phyloP scores from a whole-genome alignment of 768 basidiomycete genomes.

The Cystofilobasidium capitatum region DNA sequence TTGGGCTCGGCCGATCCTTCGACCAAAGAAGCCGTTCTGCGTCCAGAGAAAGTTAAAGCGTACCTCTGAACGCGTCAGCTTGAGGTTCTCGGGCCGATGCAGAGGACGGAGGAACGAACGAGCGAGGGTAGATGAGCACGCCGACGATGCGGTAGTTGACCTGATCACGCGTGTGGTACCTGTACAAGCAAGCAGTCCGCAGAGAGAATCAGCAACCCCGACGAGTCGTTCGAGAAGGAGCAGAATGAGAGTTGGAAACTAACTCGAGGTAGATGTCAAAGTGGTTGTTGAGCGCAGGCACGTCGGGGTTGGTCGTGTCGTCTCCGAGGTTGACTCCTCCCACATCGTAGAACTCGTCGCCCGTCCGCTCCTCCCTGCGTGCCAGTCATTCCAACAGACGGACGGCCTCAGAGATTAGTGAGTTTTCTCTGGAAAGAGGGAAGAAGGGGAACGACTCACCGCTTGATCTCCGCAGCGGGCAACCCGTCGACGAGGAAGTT shows the following conservation, averaged over 20 bases:
- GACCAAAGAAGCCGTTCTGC: slow-evolving; percentile 32
- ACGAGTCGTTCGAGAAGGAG: neutral
- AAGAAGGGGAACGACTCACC: slow-evolving; percentile 23
- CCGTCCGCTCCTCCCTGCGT: slow-evolving; percentile 59
- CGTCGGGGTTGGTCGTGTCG: slow-evolving; percentile 50
- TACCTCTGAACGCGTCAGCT: neutral
- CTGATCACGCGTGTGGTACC: slow-evolving; percentile 67
- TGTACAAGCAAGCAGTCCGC: slow-evolving; percentile 37
- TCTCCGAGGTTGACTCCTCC: slow-evolving; percentile 68
- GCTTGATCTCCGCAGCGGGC: slow-evolving; percentile 86
- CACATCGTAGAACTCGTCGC: slow-evolving; percentile 84
- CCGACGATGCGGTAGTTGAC: slow-evolving; percentile 79
- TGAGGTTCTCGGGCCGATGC: neutral
- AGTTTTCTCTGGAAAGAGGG: neutral
- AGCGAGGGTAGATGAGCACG: slow-evolving; percentile 58
- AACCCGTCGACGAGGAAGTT: slow-evolving; percentile 94
- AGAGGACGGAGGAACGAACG: slow-evolving; percentile 9
- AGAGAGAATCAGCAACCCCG: slow-evolving; percentile 3
- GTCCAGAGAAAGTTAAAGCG: neutral
- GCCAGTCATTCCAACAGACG: too few relatives aligned
- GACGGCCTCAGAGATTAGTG: neutral
- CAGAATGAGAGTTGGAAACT: neutral
- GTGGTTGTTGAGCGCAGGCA: slow-evolving; percentile 78
- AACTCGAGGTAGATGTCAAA: slow-evolving; percentile 48
- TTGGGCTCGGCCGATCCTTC: slow-evolving; percentile 29